These are phyloP conservation scores for Lentinula novae-zelandiae DNA, from an alignment of 1,284 basidiomycete genomes.

Conservation along the genomic window DNA sequence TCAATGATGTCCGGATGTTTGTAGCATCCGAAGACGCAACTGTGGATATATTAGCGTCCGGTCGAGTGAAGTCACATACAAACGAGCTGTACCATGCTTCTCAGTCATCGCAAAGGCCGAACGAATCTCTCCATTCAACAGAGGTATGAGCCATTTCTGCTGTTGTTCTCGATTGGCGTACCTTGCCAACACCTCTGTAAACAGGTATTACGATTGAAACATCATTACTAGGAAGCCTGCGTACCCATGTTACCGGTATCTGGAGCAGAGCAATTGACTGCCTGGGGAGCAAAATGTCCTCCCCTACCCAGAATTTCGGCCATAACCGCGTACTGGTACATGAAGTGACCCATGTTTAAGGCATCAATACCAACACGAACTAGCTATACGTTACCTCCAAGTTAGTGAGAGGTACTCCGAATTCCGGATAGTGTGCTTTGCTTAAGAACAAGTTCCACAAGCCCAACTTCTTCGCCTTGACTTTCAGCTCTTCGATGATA, in stretches of 20 bases:
- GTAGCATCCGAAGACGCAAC: slow-evolving; percentile 96
- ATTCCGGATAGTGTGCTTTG: slow-evolving; percentile 87
- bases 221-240: slow-evolving; percentile 16
- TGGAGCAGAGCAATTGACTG: slow-evolving; percentile 90
- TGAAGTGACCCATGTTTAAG: neutral
- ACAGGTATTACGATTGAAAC: neutral
- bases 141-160: slow-evolving; percentile 83
- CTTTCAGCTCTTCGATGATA: slow-evolving; percentile 83
- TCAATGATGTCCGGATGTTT: slow-evolving; percentile 90
- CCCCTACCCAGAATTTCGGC: slow-evolving; percentile 90
- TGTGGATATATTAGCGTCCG: slow-evolving; percentile 26
- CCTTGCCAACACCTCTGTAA: slow-evolving; percentile 88
- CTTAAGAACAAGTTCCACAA: slow-evolving; percentile 98
- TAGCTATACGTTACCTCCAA: slow-evolving; percentile 61
- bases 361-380: slow-evolving; percentile 1
- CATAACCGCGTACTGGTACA: slow-evolving; percentile 86
- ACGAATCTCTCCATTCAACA: slow-evolving; percentile 91
- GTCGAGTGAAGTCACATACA: neutral
- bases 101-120: slow-evolving; percentile 97
- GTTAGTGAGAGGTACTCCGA: slow-evolving; percentile 88
- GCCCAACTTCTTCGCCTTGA: slow-evolving; percentile 82
- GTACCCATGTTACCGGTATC: slow-evolving; percentile 95
- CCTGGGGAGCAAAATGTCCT: slow-evolving; percentile 80
- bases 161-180: slow-evolving; percentile 91
- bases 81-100: slow-evolving; percentile 59